Conservation (phyloP, 441 rosid genomes). For the Codiaeum variegatum region DNA sequence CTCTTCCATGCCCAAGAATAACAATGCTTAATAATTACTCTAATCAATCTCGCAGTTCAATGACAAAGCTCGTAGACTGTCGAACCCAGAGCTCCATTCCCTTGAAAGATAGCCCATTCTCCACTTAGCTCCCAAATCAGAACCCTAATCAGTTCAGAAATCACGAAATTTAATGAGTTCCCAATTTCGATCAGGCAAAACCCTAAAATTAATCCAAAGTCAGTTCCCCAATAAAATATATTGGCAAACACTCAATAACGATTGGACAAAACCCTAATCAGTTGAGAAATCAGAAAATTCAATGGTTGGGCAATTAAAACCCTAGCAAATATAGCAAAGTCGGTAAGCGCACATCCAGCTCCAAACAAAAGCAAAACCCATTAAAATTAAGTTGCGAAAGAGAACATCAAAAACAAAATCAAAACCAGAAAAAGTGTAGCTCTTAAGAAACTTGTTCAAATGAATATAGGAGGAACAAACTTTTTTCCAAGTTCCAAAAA, state of each 20-base stretch:
- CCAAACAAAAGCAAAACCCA: neutral
- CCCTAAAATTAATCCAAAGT: conserved; percentile 28
- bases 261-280: conserved; percentile 31
- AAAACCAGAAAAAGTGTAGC: neutral
- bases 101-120: conserved; percentile 25
- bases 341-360: conserved; percentile 23
- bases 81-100: conserved; percentile 25
- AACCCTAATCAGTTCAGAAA: conserved; percentile 32
- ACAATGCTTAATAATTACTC: conserved; percentile 23
- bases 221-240: conserved; percentile 20
- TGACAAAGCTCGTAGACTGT: conserved; percentile 17
- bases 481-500: conserved; percentile 18
- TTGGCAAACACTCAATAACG: conserved; percentile 16
- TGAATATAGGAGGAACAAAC: conserved; percentile 12
- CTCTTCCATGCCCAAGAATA: conserved; percentile 38
- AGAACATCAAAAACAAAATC: conserved; percentile 6
- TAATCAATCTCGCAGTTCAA: conserved; percentile 24
- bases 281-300: conserved; percentile 27
- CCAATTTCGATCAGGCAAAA: conserved; percentile 35
- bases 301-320: conserved; percentile 29
- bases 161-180: conserved; percentile 26
- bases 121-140: conserved; percentile 20
- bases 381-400: conserved; percentile 11
- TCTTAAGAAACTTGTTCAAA: conserved; percentile 2
- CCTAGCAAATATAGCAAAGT: conserved; percentile 30